A percentile compares a stretch with the other conserved stretches of the same genome.
These are phyloP conservation scores for Nicotiana obtusifolia DNA, from an alignment of 257 asterid genomes.

Conservation along the genomic window DNA sequence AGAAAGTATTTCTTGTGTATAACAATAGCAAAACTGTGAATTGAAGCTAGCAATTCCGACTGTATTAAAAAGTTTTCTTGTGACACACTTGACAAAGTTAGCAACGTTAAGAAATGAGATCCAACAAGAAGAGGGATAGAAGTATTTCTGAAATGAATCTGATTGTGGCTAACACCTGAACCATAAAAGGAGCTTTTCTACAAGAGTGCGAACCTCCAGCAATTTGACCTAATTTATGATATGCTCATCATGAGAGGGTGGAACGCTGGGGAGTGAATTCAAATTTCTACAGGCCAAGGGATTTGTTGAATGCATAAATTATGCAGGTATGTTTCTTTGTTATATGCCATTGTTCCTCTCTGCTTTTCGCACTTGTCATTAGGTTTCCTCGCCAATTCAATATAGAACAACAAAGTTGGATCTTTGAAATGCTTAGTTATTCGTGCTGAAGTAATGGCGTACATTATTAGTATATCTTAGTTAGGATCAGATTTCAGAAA, in stretches of 20 bases:
- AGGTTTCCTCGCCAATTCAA: not conserved
- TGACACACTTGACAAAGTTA: not conserved
- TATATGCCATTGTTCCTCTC: not conserved
- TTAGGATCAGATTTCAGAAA: slow-evolving; percentile 23
- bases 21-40: not conserved
- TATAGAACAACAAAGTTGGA: not conserved
- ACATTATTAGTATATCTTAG: not conserved
- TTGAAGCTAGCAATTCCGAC: not conserved
- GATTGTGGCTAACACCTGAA: not conserved
- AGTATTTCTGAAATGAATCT: not conserved
- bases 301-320: not conserved
- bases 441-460: not conserved
- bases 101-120: not conserved
- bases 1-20: not conserved
- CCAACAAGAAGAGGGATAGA: not conserved
- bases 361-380: not conserved
- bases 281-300: not conserved
- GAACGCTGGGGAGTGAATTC: not conserved
- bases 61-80: not conserved
- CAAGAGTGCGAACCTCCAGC: not conserved
- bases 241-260: not conserved
- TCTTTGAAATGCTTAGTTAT: not conserved
- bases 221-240: not conserved
- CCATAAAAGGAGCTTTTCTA: not conserved
- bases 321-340: not conserved